Base-by-base conservation (phyloP, 805 yeast species). In the Candida golubevii region DNA sequence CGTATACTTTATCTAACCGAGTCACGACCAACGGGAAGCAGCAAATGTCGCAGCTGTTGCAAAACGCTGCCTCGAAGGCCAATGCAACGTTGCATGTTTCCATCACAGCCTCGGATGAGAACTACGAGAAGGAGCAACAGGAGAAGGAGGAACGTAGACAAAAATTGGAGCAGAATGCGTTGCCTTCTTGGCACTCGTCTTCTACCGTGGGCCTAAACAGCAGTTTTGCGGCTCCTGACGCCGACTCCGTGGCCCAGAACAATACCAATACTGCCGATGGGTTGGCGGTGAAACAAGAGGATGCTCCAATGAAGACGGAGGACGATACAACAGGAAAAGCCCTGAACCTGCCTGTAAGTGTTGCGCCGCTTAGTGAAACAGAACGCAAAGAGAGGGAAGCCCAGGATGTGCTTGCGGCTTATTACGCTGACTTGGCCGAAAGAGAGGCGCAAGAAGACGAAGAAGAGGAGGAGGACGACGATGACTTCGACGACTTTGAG, bases 161-260 rank as follows among this genome's bases (percentile, higher is more conserved):
- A 63, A 75, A 79, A 53, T 74, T 90, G 63, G 83, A 85, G 59
- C 97, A 91, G 63, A 93, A 93, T 61, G 97, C 97, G 4, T 74
- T 93, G 53, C 99, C 99, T 7, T 83, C 93, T 27, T 93, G 99
- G 99, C 96, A 93, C 61, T 80, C 85, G 51, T 83, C 84, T 54
- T 81, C 91, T 59, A 90, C 99, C 0, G 91, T 91, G 53, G 96
- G 96, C 37, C 74, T 82, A 53, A 65, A 75, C 11, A 72, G 83
- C 46, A 75, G 70, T 50, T 56, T 80, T 46, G 83, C 32, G 7
- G 48, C 26, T 18, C 37, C 39, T 4, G 42, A 42, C 13, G 32
- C 6, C 6, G 32, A 29, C 6, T 29, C 32, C n/a, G 6, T 10
- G n/a, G n/a, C 32, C n/a, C n/a, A 12, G n/a, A 10, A 10, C 6